Conservation (phyloP, 192 early-diverging fungal genomes). For the Kickxella alabastrina region DNA sequence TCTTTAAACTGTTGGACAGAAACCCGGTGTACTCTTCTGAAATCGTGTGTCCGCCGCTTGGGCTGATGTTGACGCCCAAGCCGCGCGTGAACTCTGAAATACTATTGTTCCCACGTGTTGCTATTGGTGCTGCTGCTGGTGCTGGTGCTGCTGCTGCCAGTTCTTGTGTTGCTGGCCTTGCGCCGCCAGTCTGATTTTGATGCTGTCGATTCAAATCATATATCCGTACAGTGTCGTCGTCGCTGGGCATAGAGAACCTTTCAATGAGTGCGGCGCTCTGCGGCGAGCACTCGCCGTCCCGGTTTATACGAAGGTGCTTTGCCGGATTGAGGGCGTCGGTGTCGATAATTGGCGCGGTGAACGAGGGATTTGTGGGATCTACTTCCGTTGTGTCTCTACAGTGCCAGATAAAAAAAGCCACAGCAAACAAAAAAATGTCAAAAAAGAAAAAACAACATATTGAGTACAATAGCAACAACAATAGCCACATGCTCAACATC, state of each 20-base stretch:
- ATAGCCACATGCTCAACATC: too few species aligned
- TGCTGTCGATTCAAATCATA: too few species aligned
- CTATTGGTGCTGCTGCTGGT: constrained; percentile 2
- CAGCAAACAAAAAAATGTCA: not conserved
- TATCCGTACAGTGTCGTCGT: too few species aligned
- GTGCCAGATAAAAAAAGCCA: not conserved
- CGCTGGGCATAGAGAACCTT: too few species aligned
- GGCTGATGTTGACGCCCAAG: constrained; percentile 38
- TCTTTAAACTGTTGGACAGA: constrained; percentile 24
- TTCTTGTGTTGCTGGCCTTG: constrained; percentile 14
- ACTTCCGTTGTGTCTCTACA: not conserved
- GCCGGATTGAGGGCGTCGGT: not conserved
- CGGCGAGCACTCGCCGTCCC: constrained; percentile 27
- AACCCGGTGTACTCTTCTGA: constrained; percentile 29
- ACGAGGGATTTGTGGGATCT: not conserved
- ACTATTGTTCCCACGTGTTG: not conserved
- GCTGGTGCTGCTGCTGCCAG: constrained; percentile 12
- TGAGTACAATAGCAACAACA: too few species aligned
- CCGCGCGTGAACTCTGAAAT: constrained; percentile 27
- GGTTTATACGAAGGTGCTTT: not conserved
- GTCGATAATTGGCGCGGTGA: constrained; percentile 1
- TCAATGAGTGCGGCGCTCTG: constrained; percentile 41
- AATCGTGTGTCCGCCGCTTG: constrained; percentile 20
- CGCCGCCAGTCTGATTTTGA: too few species aligned
- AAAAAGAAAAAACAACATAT: constrained; percentile 4